A percentile compares a stretch with the other conserved stretches of the same genome.
Conservation (phyloP, 1,284 basidiomycete species). For the Ustilago bromivora region DNA sequence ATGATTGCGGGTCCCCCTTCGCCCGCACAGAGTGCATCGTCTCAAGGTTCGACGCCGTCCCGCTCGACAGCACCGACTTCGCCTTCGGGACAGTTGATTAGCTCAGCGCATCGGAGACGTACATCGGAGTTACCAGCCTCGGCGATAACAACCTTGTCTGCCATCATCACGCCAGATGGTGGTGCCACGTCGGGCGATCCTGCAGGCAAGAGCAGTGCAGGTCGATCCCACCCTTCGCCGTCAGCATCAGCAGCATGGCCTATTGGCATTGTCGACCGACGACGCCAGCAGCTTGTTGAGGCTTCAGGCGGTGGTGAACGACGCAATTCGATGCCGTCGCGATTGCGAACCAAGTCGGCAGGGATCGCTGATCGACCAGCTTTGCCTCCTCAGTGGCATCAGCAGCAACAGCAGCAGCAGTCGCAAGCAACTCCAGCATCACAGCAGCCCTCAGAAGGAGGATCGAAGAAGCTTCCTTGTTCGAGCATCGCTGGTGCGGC, state of each 20-base stretch:
- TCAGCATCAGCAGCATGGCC: conserved; percentile 35
- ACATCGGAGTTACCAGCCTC: conserved; percentile 46
- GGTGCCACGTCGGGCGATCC: conserved; percentile 4
- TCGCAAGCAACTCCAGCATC: not conserved
- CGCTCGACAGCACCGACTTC: conserved; percentile 78
- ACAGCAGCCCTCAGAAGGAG: conserved; percentile 13
- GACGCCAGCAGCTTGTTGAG: conserved; percentile 73
- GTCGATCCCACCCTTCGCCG: conserved; percentile 32
- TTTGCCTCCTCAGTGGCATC: conserved; percentile 44
- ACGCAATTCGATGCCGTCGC: conserved; percentile 87
- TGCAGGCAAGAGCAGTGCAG: conserved; percentile 3
- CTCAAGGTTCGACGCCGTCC: conserved; percentile 89
- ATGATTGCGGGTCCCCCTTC: conserved; percentile 72
- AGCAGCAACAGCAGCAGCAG: conserved; percentile 18
- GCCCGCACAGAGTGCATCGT: conserved; percentile 90
- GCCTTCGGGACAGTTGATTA: conserved; percentile 74
- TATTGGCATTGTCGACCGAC: conserved; percentile 49
- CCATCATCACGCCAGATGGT: conserved; percentile 23
- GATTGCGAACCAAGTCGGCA: conserved; percentile 86
- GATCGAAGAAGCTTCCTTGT: conserved; percentile 20
- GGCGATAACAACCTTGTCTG: conserved; percentile 10
- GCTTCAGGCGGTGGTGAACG: conserved; percentile 72
- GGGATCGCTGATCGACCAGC: conserved; percentile 40
- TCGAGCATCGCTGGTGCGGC: conserved; percentile 9
- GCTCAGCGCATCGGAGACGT: conserved; percentile 40